phyloP scores from a whole-genome alignment of 2,329 filamentous ascomycete genomes.

The Cladosporium sp. region DNA sequence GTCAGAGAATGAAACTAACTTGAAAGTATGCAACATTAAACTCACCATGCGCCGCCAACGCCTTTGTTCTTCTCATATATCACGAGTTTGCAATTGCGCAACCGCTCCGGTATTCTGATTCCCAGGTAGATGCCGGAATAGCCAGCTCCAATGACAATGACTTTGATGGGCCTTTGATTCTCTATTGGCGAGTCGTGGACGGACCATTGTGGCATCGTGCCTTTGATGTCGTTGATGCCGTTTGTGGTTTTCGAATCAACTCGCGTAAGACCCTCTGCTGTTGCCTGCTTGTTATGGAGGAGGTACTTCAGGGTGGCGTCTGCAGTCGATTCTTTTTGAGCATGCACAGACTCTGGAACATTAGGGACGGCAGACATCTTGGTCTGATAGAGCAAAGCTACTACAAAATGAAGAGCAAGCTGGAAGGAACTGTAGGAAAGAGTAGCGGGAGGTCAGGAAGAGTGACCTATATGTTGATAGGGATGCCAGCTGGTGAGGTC shows the following conservation, averaged over 20 bases:
- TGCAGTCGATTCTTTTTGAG: slow-evolving; percentile 19
- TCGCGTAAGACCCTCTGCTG: background rate
- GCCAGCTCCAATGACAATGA: slow-evolving; percentile 48
- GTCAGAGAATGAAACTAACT: slow-evolving; percentile 25
- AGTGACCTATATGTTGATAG: background rate
- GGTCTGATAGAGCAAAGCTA: too few species aligned
- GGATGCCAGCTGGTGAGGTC: background rate
- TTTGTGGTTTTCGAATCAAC: slow-evolving; percentile 20
- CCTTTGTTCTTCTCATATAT: slow-evolving; percentile 48
- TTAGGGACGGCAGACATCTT: slow-evolving; percentile 45
- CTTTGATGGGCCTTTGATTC: slow-evolving; percentile 44
- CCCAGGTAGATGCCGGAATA: slow-evolving; percentile 48
- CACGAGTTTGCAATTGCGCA: slow-evolving; percentile 41
- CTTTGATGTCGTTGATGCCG: slow-evolving; percentile 24
- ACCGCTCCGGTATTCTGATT: slow-evolving; percentile 37
- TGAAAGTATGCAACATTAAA: background rate
- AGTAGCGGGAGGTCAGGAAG: background rate
- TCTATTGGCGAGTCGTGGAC: slow-evolving; percentile 44
- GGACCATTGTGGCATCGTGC: slow-evolving; percentile 26
- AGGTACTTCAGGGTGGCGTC: slow-evolving; percentile 26
- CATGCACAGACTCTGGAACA: slow-evolving; percentile 28
- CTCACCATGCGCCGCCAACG: slow-evolving; percentile 31
- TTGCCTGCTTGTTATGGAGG: slow-evolving; percentile 23
- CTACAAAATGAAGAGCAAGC: too few species aligned
- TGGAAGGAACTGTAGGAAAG: background rate